These are phyloP conservation scores for Talaromyces islandicus DNA, from an alignment of 2,329 filamentous ascomycete genomes.

Conservation along the genomic window DNA sequence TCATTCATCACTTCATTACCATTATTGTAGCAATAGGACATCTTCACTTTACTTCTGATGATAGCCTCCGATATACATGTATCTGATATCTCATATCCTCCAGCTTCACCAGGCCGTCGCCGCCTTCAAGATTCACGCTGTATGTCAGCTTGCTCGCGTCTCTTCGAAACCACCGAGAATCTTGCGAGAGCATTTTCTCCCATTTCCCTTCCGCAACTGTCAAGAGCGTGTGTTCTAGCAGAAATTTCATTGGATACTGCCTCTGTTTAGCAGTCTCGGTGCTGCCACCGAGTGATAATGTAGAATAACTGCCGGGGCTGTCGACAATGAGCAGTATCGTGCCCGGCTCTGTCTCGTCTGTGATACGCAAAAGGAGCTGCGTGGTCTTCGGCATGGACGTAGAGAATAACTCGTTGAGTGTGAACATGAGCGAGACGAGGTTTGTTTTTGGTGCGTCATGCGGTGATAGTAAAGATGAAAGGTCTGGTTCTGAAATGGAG, in stretches of 20 bases:
- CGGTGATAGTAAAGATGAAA: conserved; percentile 31
- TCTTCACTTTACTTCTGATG: conserved; percentile 8
- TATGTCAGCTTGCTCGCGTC: conserved; percentile 59
- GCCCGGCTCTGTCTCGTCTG: conserved; percentile 50
- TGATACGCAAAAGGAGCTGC: conserved; percentile 64
- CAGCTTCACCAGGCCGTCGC: conserved; percentile 70
- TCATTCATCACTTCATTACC: conserved; percentile 8
- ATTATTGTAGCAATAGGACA: conserved; percentile 13
- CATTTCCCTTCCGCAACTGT: conserved; percentile 50
- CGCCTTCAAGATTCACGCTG: conserved; percentile 52
- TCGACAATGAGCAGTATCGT: conserved; percentile 80
- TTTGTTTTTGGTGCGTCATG: conserved; percentile 23
- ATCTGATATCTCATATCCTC: conserved; percentile 96
- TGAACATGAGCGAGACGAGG: conserved; percentile 83
- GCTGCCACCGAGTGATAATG: conserved; percentile 61
- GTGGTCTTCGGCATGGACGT: conserved; percentile 70
- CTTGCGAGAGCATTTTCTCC: conserved; percentile 68
- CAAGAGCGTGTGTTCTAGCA: conserved; percentile 76
- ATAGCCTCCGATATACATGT: conserved; percentile 62
- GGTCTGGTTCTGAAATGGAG: conserved; percentile 12
- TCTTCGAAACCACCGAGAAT: conserved; percentile 81
- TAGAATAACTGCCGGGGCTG: conserved; percentile 89
- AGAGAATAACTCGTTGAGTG: conserved; percentile 89
- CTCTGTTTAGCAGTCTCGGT: conserved; percentile 18
- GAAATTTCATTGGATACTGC: conserved; percentile 90